These are phyloP conservation scores for Ceratobasidium sp. DNA, from an alignment of 1,284 basidiomycete species.

Conservation along the genomic window DNA sequence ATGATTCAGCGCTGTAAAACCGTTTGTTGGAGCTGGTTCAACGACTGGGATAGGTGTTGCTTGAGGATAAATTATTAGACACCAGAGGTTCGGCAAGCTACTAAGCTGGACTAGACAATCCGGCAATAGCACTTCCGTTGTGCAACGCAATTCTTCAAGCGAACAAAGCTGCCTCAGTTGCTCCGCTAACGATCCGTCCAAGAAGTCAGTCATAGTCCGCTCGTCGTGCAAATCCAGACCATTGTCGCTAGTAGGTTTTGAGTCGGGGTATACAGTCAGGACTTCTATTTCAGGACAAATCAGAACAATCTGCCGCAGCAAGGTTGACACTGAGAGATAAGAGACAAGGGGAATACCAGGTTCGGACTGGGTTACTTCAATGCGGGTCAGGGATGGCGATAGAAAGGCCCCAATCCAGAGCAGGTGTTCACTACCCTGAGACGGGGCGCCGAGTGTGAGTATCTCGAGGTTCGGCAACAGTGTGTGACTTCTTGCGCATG, in stretches of 20 bases:
- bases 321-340: neutral
- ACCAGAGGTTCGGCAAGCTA: neutral
- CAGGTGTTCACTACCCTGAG: neutral
- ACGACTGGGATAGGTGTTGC: too few relatives aligned
- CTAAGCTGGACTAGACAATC: too few relatives aligned
- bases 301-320: neutral
- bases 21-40: too few relatives aligned
- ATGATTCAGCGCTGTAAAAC: neutral
- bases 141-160: neutral
- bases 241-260: too few relatives aligned
- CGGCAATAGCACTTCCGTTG: neutral
- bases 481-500: too few relatives aligned
- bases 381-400: neutral
- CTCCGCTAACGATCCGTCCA: neutral
- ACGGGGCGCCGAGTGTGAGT: neutral
- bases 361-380: neutral
- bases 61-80: neutral
- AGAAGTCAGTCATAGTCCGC: neutral
- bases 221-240: too few relatives aligned
- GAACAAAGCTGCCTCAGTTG: neutral
- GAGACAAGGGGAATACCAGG: neutral
- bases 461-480: neutral
- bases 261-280: too few relatives aligned
- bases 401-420: conserved; percentile 10
- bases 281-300: neutral